Evolutionary conservation across 768 basidiomycete genomes (phyloP).

Genomic region (Kwoniella sp.): DNA sequence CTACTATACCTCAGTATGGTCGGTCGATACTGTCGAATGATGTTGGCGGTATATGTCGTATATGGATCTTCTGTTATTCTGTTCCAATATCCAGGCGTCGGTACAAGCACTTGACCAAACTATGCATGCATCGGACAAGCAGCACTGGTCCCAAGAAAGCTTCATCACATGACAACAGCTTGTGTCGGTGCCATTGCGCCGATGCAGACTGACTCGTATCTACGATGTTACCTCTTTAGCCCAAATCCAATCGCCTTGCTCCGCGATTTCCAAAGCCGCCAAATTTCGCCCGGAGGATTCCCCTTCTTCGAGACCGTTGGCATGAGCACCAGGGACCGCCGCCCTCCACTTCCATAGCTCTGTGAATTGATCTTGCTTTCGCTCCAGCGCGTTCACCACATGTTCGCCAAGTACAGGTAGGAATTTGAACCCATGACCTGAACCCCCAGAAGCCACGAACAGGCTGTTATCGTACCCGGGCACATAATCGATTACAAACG

Average conservation of each 20-base stretch:
- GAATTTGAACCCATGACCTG: slow-evolving; percentile 41
- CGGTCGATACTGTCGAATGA: too few species aligned
- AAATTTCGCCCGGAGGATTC: slow-evolving; percentile 29
- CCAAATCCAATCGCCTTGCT: slow-evolving; percentile 31
- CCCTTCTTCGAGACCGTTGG: slow-evolving; percentile 36
- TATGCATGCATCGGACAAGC: too few species aligned
- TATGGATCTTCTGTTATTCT: too few species aligned
- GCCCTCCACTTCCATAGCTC: slow-evolving; percentile 29
- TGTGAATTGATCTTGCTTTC: slow-evolving; percentile 31
- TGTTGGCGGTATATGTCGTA: too few species aligned
- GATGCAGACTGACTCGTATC: too few species aligned
- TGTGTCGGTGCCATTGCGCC: too few species aligned
- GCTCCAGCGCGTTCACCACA: slow-evolving; percentile 34
- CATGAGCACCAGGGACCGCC: slow-evolving; percentile 10
- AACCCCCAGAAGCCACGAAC: slow-evolving; percentile 35
- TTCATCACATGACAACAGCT: too few species aligned
- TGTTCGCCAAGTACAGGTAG: slow-evolving; percentile 35
- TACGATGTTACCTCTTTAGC: neutral
- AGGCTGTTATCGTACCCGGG: slow-evolving; percentile 31
- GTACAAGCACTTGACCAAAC: too few species aligned
- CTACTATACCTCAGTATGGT: too few species aligned
- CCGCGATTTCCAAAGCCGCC: slow-evolving; percentile 28
- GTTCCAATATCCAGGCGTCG: too few species aligned
- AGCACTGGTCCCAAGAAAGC: too few species aligned
- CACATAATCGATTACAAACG: slow-evolving; percentile 37